These are phyloP conservation scores for Omphalotus guepiniiformis DNA, from an alignment of 768 basidiomycete species.

Conservation along the genomic window DNA sequence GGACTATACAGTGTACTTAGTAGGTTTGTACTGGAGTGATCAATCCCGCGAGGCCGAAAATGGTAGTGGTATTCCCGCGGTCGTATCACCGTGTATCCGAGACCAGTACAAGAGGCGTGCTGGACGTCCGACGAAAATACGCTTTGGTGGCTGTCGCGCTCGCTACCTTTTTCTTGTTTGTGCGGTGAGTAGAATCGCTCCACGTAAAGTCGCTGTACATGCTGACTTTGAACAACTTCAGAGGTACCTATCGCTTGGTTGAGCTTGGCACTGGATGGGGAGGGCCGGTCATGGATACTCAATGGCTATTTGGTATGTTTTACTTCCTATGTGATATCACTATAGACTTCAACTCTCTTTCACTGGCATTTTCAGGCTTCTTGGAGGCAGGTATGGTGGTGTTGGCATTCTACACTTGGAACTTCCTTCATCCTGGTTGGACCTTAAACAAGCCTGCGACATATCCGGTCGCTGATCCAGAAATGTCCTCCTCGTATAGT, in stretches of 20 bases:
- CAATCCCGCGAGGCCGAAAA: too few species aligned
- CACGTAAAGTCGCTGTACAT: background rate
- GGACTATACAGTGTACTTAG: too few species aligned
- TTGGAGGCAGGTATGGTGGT: conserved; percentile 27
- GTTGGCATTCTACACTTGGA: conserved; percentile 25
- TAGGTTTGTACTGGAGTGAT: too few species aligned
- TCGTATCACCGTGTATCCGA: background rate
- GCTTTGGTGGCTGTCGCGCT: background rate
- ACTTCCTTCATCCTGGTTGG: conserved; percentile 24
- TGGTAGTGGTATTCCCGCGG: too few species aligned
- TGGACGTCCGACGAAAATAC: conserved; percentile 37
- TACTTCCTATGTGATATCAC: background rate
- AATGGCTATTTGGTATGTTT: conserved; percentile 37
- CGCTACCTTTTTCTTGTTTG: conserved; percentile 8
- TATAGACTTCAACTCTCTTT: background rate
- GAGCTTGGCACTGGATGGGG: conserved; percentile 41
- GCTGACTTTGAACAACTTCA: background rate
- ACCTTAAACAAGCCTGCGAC: too few species aligned
- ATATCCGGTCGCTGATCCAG: too few species aligned
- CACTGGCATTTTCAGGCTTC: conserved; percentile 8
- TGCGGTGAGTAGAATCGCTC: background rate
- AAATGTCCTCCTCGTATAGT: too few species aligned
- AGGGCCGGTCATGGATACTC: conserved; percentile 38
- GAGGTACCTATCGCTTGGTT: conserved; percentile 40
- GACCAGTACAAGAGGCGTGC: background rate